Percentiles rank a stretch among this genome's conserved stretches.
phyloP scores from a whole-genome alignment of 352 stramenopile species.

The Aphanomyces cochlioides region DNA sequence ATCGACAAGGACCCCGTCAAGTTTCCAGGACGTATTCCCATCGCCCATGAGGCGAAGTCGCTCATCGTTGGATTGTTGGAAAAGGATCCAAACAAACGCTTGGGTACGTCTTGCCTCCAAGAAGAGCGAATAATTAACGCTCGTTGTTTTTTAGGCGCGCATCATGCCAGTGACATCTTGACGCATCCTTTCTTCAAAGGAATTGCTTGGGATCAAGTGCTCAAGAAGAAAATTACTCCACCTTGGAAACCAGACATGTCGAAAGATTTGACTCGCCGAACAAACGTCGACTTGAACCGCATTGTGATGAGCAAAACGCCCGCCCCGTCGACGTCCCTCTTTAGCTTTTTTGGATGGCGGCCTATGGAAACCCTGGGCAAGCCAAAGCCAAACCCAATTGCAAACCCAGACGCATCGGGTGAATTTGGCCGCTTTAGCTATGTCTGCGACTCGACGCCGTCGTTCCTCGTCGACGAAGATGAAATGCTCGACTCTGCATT shows the following conservation, averaged over 20 bases:
- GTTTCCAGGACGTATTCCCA: slow-evolving; percentile 72
- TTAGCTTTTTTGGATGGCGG: slow-evolving; percentile 59
- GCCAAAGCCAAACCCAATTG: slow-evolving; percentile 50
- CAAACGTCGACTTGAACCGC: slow-evolving; percentile 50
- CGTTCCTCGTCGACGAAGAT: slow-evolving; percentile 85
- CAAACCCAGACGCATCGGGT: slow-evolving; percentile 47
- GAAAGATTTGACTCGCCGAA: slow-evolving; percentile 45
- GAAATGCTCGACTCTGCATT: slow-evolving; percentile 85
- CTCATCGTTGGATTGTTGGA: slow-evolving; percentile 75
- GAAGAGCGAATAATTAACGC: background rate
- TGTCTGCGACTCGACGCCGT: slow-evolving; percentile 84
- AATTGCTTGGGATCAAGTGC: slow-evolving; percentile 72
- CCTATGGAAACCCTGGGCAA: slow-evolving; percentile 26
- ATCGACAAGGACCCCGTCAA: slow-evolving; percentile 87
- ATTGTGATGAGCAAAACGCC: slow-evolving; percentile 86
- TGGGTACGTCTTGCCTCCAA: slow-evolving; percentile 37
- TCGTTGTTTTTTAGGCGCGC: slow-evolving; percentile 34
- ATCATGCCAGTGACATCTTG: slow-evolving; percentile 77
- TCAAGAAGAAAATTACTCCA: slow-evolving; percentile 74
- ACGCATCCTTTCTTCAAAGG: slow-evolving; percentile 82
- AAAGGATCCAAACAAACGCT: slow-evolving; percentile 78
- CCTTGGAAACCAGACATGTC: slow-evolving; percentile 58
- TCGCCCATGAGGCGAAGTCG: slow-evolving; percentile 62
- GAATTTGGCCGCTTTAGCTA: slow-evolving; percentile 85
- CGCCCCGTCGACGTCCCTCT: slow-evolving; percentile 72